Base-by-base conservation (phyloP, 176 grass and related monocot genomes). In the Coix lacrymajobi region DNA sequence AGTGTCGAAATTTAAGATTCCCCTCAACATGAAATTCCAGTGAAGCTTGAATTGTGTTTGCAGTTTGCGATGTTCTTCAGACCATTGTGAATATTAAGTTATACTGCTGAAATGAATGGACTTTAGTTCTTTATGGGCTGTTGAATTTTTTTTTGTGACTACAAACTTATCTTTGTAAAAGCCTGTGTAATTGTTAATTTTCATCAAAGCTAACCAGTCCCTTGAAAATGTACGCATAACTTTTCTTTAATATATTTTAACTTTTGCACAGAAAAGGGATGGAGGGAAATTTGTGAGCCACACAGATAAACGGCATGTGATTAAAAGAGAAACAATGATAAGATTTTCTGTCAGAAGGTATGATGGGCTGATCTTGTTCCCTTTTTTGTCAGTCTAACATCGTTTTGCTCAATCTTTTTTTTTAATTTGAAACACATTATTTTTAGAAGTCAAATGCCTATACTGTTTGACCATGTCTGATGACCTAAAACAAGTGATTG, bases 321-420 rank as follows among this genome's bases (percentile, higher is more conserved):
- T 99, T 28, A 83, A 78, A 84, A 86, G 66, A 41, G 93, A 93
- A 84, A 94, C 87, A 81, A 92, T 94, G 89, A 96, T 99, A 85
- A 79, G 83, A 30, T 99, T 99, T 85, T 86, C 39, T 74, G 93
- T 96, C 26, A 96, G 90, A 92, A 94, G 93, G 96, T 99, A 81
- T 87, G 66, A 81, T 87, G 66, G 32, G 20, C 46, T 91, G 48
- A 66, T 85, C 39, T n/a, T 56, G 28, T 70, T 28, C 22, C 2
- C 17, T 40, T 16, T 77, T 51, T 86, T 20, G 11, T 80, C 48
- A 83, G 11, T 85, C 66, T 80, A 70, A 81, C 41, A 51, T 74
- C 79, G 5, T 30, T 61, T 86, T 79, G 14, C 63, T 57, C 4
- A 28, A 29, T 62, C 6, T 30, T 73, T 54, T 87, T 76, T 65